phyloP scores from a whole-genome alignment of 257 asterid genomes.

The Solanum bulbocastanum region DNA sequence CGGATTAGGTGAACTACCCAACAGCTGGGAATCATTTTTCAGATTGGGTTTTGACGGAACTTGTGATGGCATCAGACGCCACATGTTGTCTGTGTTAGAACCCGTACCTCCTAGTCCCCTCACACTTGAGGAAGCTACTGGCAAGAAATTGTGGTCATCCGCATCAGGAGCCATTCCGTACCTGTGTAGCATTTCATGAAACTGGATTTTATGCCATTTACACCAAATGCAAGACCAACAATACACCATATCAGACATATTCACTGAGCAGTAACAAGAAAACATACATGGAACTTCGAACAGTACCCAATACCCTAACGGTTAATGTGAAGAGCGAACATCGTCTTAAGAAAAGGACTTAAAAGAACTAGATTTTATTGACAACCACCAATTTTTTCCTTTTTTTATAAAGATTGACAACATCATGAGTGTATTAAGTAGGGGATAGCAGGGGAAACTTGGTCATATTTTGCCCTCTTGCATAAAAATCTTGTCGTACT shows the following conservation, averaged over 20 bases:
- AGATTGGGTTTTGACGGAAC: conserved; percentile 41
- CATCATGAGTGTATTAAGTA: background rate
- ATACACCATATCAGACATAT: background rate
- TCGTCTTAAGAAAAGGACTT: background rate
- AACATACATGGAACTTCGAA: background rate
- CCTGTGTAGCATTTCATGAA: conserved; percentile 28
- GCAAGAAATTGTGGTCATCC: conserved; percentile 40
- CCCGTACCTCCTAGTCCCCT: conserved; percentile 44
- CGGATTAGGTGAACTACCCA: conserved; percentile 26
- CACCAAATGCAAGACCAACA: background rate
- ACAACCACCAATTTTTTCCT: background rate
- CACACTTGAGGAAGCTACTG: conserved; percentile 35
- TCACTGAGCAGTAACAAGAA: background rate
- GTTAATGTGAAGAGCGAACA: background rate
- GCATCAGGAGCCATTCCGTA: conserved; percentile 45
- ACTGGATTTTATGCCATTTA: background rate
- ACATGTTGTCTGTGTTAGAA: conserved; percentile 35
- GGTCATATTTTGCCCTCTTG: background rate
- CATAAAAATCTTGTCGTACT: background rate
- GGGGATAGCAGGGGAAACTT: background rate
- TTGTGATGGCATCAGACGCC: conserved; percentile 62
- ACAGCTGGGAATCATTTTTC: conserved; percentile 40
- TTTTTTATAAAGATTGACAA: background rate
- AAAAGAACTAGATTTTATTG: background rate
- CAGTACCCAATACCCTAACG: background rate